Conservation (phyloP, 164 flowering plant genomes). For the Magnolia sinica region DNA sequence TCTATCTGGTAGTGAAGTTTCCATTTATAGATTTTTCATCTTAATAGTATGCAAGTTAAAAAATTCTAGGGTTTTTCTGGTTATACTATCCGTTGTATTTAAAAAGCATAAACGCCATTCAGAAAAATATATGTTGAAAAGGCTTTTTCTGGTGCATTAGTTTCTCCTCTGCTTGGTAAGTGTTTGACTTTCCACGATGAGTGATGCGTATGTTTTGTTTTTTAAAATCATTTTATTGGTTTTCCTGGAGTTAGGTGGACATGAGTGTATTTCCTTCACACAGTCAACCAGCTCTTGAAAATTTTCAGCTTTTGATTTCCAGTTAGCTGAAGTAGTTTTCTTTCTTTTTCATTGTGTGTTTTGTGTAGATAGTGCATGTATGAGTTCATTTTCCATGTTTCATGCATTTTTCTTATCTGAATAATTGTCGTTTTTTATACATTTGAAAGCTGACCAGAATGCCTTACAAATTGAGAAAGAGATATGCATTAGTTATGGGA, state of each 20-base stretch:
- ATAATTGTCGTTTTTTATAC: conserved; percentile 11
- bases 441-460: conserved; percentile 41
- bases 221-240: not conserved
- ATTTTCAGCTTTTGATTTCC: not conserved
- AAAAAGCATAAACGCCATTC: not conserved
- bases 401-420: not conserved
- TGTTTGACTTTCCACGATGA: no score
- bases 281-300: not conserved
- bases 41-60: not conserved
- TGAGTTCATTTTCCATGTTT: conserved; percentile 4
- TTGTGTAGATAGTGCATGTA: no score
- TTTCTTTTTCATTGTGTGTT: not conserved
- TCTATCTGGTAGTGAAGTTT: conserved; percentile 58
- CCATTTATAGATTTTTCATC: not conserved
- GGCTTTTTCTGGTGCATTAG: no score
- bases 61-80: not conserved
- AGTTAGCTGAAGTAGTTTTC: not conserved
- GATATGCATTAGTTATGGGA: conserved; percentile 88
- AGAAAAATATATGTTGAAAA: no score
- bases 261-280: not conserved
- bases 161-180: no score
- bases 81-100: no score
- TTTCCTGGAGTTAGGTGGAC: not conserved
- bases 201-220: no score
- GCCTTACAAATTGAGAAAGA: conserved; percentile 46